Percentiles rank a stretch among this genome's conserved stretches.
Evolutionary conservation across 257 asterid genomes (phyloP).

Genomic region (Solanum sejunctum): DNA sequence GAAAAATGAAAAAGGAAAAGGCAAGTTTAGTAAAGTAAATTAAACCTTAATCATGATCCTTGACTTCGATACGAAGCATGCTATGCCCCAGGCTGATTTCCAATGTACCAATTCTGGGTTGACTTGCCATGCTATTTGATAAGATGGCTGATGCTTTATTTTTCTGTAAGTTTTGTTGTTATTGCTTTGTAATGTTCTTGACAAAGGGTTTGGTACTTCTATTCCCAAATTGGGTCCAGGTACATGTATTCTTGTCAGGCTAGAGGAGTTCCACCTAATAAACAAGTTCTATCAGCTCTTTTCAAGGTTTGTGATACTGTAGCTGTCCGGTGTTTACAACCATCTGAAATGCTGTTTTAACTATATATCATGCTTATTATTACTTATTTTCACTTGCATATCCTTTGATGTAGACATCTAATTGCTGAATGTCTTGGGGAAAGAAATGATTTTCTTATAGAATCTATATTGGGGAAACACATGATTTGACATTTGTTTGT

Average conservation of each 20-base stretch:
- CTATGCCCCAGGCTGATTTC: neutral
- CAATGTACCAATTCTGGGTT: neutral
- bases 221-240: conserved; percentile 29
- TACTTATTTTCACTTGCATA: neutral
- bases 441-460: neutral
- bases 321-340: neutral
- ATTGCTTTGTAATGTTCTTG: neutral
- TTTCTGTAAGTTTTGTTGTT: neutral
- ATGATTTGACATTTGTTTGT: neutral
- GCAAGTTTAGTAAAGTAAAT: neutral
- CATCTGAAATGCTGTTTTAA: neutral
- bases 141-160: neutral
- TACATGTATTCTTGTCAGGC: conserved; percentile 49
- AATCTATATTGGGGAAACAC: neutral
- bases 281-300: conserved; percentile 44
- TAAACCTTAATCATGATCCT: neutral
- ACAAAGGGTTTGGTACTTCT: neutral
- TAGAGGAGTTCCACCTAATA: conserved; percentile 43
- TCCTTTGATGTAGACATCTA: neutral
- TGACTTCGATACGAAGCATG: neutral
- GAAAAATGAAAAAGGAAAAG: neutral
- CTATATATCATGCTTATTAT: neutral
- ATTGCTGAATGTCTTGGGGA: neutral
- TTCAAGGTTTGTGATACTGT: conserved; percentile 42
- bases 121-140: neutral